phyloP scores from a whole-genome alignment of 225 moss, liverwort and hornwort species.

The Lunularia cruciata region DNA sequence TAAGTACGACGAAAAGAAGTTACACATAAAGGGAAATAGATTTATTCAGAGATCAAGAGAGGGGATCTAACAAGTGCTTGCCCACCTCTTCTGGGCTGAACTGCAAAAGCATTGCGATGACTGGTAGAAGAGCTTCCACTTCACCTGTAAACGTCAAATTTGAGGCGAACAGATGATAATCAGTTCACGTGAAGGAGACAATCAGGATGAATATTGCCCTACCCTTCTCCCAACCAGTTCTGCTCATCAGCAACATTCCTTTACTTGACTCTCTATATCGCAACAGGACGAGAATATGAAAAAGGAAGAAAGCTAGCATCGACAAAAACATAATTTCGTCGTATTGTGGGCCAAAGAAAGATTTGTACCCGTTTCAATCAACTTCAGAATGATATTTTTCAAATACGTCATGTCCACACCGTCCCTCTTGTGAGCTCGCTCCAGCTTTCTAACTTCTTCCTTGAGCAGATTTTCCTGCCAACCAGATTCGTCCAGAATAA shows the following conservation, averaged over 20 bases:
- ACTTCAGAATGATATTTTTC: constrained; percentile 89
- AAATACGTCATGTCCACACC: constrained; percentile 95
- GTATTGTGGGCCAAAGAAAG: neutral
- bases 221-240: no score
- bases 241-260: no score
- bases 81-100: constrained; percentile 86
- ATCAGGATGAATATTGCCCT: neutral
- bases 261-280: neutral
- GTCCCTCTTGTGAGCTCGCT: constrained; percentile 91
- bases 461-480: constrained; percentile 66
- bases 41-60: no score
- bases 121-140: constrained; percentile 94
- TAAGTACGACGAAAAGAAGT: no score
- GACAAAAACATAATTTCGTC: neutral
- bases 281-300: neutral
- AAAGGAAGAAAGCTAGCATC: neutral
- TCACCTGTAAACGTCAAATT: constrained; percentile 41
- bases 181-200: no score
- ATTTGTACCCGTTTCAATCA: constrained; percentile 75
- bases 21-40: no score
- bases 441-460: constrained; percentile 85
- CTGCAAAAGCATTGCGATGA: constrained; percentile 94
- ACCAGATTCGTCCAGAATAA: neutral
- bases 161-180: neutral
- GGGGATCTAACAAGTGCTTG: neutral